Evolutionary conservation across 768 basidiomycete species (phyloP).

Genomic region (Chalciporus sphaerocephalus): DNA sequence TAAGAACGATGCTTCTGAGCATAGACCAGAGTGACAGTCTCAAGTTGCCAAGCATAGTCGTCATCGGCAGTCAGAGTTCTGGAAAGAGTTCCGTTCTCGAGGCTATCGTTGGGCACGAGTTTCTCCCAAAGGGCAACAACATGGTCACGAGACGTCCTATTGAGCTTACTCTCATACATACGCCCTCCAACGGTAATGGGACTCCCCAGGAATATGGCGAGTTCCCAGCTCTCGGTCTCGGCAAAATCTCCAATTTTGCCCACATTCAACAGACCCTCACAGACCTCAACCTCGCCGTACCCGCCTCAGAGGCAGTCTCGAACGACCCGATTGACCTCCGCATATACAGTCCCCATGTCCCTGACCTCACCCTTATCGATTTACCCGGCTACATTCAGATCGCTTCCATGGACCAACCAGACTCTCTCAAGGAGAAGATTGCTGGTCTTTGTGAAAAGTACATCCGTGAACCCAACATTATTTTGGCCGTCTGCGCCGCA

Average conservation of each 20-base stretch:
- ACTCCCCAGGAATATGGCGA: conserved; percentile 81
- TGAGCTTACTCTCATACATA: conserved; percentile 94
- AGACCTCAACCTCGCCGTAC: conserved; percentile 92
- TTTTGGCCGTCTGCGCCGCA: conserved; percentile 97
- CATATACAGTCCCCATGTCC: conserved; percentile 93
- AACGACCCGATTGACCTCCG: conserved; percentile 94
- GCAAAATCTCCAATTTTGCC: conserved; percentile 87
- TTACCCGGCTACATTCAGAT: conserved; percentile 97
- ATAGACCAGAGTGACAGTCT: conserved; percentile 95
- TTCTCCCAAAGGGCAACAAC: conserved; percentile 96
- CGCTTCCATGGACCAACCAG: conserved; percentile 91
- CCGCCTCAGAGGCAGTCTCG: conserved; percentile 85
- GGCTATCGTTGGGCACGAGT: conserved; percentile 96
- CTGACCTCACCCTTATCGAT: conserved; percentile 96
- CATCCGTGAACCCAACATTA: conserved; percentile 99
- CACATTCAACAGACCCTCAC: conserved; percentile 89
- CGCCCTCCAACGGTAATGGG: conserved; percentile 53
- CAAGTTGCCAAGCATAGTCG: conserved; percentile 95
- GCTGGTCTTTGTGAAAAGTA: conserved; percentile 87
- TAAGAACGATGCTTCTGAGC: conserved; percentile 87
- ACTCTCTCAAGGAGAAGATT: conserved; percentile 91
- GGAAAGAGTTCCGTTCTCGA: conserved; percentile 98
- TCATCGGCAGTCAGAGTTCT: conserved; percentile 96
- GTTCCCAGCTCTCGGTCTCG: conserved; percentile 85
- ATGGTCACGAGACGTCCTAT: conserved; percentile 99